These are phyloP conservation scores for Luzula sylvatica DNA, from an alignment of 176 grass and related monocot genomes.

Conservation along the genomic window DNA sequence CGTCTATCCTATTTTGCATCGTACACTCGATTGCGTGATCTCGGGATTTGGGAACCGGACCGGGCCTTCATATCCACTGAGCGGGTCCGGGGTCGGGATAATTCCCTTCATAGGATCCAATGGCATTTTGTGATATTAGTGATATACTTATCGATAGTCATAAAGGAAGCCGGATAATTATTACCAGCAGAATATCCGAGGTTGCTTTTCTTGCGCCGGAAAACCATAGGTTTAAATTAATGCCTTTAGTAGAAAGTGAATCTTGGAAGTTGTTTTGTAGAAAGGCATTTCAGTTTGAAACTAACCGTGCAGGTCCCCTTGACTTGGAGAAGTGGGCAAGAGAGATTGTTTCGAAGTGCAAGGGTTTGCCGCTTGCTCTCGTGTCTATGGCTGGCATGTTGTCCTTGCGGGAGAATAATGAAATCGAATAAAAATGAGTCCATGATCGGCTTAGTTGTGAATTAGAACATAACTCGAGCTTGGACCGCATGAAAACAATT, in stretches of 20 bases:
- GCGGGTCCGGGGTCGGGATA: too few relatives aligned
- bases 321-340: neutral
- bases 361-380: slow-evolving; percentile 19
- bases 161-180: slow-evolving; percentile 10
- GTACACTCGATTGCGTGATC: too few relatives aligned
- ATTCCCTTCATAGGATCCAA: slow-evolving; percentile 3
- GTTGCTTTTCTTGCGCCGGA: slow-evolving; percentile 16
- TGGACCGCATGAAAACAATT: slow-evolving; percentile 16
- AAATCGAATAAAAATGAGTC: slow-evolving; percentile 19
- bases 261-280: slow-evolving; percentile 10
- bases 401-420: neutral
- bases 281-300: neutral
- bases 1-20: too few relatives aligned
- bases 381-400: slow-evolving; percentile 15
- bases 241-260: slow-evolving; percentile 4
- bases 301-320: neutral
- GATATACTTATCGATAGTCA: neutral
- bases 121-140: neutral
- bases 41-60: too few relatives aligned
- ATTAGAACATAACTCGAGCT: slow-evolving; percentile 9
- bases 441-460: slow-evolving; percentile 19
- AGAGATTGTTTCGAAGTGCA: slow-evolving; percentile 24
- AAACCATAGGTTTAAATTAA: slow-evolving; percentile 5
- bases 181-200: slow-evolving; percentile 12
- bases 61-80: too few relatives aligned